These are phyloP conservation scores for Ogataea chonburiensis DNA, from an alignment of 805 yeast species.

Conservation along the genomic window DNA sequence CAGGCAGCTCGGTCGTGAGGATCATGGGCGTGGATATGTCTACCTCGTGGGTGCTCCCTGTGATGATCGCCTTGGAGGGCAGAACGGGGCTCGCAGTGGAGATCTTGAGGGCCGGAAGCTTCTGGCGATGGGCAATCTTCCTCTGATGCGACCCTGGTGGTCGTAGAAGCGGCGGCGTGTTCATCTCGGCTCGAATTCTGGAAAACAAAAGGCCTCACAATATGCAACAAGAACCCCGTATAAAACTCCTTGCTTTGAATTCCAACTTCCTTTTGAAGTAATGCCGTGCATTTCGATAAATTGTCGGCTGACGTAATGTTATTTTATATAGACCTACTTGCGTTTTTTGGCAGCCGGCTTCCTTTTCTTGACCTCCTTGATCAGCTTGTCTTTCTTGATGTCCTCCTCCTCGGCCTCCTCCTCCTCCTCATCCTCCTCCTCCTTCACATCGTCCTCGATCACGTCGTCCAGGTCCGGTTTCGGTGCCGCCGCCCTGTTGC, in stretches of 20 bases:
- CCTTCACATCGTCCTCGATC: constrained; percentile 51
- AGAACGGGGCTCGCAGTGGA: constrained; percentile 15
- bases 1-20: constrained; percentile 1
- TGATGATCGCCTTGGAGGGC: constrained; percentile 1
- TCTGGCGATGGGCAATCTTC: constrained; percentile 24
- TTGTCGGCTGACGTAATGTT: constrained; percentile 6
- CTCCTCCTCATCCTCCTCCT: constrained; percentile 42
- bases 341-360: constrained; percentile 13
- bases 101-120: constrained; percentile 27
- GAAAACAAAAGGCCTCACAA: no score
- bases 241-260: constrained; percentile 12
- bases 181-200: constrained; percentile 32
- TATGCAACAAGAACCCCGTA: no score
- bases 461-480: constrained; percentile 72
- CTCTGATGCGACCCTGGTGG: constrained; percentile 45
- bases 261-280: constrained; percentile 9
- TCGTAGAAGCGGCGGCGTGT: constrained; percentile 43
- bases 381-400: constrained; percentile 59
- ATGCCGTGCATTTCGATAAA: no score
- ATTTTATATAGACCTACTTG: constrained; percentile 3
- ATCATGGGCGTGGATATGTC: constrained; percentile 12
- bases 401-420: constrained; percentile 51
- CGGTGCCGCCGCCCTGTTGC: constrained; percentile 26
- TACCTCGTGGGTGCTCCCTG: no score
- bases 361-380: constrained; percentile 47